Conservation (phyloP, 805 yeast genomes). For the Hanseniaspora occidentalis region DNA sequence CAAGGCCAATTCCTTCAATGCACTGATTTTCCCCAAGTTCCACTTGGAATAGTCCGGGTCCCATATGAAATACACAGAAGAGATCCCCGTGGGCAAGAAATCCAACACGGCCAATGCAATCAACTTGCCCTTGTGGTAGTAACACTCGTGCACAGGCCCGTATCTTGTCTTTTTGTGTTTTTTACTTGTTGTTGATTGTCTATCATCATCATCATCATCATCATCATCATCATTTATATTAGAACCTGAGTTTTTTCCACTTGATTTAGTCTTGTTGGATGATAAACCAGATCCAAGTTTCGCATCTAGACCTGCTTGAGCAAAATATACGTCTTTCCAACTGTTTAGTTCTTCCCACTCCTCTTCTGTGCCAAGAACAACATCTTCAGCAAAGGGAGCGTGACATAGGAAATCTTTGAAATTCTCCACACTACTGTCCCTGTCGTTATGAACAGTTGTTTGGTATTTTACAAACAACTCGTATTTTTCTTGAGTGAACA, state of each 20-base stretch:
- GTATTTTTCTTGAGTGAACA: conserved; percentile 45
- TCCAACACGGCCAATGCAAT: conserved; percentile 72
- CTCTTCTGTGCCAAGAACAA: conserved; percentile 13
- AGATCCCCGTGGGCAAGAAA: conserved; percentile 59
- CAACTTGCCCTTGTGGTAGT: conserved; percentile 47
- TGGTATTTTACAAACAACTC: conserved; percentile 59
- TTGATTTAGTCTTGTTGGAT: no score
- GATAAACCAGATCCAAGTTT: no score
- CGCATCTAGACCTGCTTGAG: no score
- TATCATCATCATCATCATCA: background rate
- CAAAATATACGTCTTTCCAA: conserved; percentile 27
- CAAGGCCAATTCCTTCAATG: conserved; percentile 54
- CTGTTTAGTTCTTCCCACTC: conserved; percentile 20
- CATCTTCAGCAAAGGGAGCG: conserved; percentile 39
- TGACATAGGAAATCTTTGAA: conserved; percentile 61
- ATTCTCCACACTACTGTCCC: conserved; percentile 31
- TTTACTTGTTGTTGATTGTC: background rate
- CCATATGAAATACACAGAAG: conserved; percentile 82
- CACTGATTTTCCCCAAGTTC: conserved; percentile 69
- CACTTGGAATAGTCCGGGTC: conserved; percentile 63
- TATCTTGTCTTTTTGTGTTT: conserved; percentile 13
- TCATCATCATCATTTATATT: background rate
- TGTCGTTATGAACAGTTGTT: conserved; percentile 53
- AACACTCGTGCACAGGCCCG: conserved; percentile 74
- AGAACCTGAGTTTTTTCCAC: no score